Conservation (phyloP, 1,284 basidiomycete species). For the Rhodofomes roseus region DNA sequence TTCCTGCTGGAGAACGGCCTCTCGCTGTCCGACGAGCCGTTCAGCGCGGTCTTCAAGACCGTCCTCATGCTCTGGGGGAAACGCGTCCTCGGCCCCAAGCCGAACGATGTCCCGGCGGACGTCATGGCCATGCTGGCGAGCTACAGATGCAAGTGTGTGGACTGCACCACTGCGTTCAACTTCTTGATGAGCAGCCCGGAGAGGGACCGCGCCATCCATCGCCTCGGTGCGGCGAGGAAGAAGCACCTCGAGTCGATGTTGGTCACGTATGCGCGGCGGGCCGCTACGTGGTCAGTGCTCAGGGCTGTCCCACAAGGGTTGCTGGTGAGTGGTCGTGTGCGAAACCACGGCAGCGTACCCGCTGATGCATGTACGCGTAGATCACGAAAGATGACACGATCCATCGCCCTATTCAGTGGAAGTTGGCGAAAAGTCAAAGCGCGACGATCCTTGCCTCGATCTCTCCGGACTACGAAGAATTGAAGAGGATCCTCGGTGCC, state of each 20-base stretch:
- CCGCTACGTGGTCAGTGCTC: not conserved
- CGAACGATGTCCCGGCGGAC: not conserved
- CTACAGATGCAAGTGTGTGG: not conserved
- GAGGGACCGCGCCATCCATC: not conserved
- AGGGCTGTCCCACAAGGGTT: not conserved
- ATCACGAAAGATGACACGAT: not conserved
- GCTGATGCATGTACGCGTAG: not conserved
- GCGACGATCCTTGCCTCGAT: constrained; percentile 1
- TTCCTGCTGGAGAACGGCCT: not conserved
- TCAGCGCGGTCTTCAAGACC: not conserved
- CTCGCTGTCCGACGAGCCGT: not conserved
- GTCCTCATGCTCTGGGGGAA: not conserved
- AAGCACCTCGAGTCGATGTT: not conserved
- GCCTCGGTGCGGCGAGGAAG: not conserved
- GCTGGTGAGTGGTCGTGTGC: not conserved
- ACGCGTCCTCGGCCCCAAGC: not conserved
- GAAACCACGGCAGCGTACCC: too few relatives aligned
- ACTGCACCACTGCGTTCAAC: not conserved
- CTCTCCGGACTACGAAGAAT: constrained; percentile 2
- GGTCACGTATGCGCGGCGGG: not conserved
- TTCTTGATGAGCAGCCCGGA: not conserved
- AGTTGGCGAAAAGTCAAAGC: not conserved
- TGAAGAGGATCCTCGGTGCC: not conserved
- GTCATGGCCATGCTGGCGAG: not conserved
- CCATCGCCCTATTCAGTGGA: not conserved